These are phyloP conservation scores for Salix exigua DNA, from an alignment of 345 rosid genomes.

Conservation along the genomic window DNA sequence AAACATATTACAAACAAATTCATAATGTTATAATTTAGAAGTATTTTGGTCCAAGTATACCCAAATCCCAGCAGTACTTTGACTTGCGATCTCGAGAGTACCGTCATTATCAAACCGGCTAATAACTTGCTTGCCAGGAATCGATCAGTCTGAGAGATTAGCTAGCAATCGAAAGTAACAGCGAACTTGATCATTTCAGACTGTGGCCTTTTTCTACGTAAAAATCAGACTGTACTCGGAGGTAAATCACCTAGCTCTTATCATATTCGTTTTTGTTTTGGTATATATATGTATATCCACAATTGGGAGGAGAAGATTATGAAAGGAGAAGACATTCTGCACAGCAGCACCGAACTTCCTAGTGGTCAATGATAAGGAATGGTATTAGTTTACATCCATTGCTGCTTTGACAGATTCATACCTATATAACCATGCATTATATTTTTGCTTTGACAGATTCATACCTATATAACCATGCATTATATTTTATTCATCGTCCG, in stretches of 20 bases:
- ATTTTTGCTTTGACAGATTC: too few species aligned
- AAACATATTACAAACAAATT: too few species aligned
- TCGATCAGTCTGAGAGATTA: too few species aligned
- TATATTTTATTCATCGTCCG: too few species aligned
- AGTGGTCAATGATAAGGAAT: background rate
- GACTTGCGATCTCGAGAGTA: background rate
- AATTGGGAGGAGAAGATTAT: background rate
- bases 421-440: too few species aligned
- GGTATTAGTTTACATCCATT: background rate
- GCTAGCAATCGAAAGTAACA: too few species aligned
- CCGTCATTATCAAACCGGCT: background rate
- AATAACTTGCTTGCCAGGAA: background rate
- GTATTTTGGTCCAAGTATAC: too few species aligned
- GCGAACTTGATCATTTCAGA: too few species aligned
- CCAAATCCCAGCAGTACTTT: background rate
- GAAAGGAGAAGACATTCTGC: background rate
- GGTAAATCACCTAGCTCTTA: background rate
- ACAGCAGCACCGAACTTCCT: background rate
- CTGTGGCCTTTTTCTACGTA: too few species aligned
- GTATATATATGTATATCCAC: background rate
- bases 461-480: background rate
- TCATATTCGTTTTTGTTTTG: too few species aligned
- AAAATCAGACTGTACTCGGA: too few species aligned
- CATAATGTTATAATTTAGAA: too few species aligned
- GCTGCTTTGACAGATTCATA: slow-evolving; percentile 1